Evolutionary conservation across 2,329 filamentous ascomycete species (phyloP).

Genomic region (Hymenoscyphus albidus): DNA sequence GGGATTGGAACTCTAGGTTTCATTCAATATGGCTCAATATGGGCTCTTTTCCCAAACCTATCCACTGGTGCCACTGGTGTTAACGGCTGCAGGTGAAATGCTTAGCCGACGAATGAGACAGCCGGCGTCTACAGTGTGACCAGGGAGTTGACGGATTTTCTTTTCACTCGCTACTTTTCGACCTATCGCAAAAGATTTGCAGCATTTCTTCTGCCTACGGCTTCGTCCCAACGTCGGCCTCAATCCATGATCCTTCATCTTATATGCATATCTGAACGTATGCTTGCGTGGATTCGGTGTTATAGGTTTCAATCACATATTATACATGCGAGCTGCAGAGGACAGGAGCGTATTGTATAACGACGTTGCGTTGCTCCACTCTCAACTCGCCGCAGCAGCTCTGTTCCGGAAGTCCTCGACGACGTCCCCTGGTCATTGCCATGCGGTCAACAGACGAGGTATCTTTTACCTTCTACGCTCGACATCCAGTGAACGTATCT

Average conservation of each 20-base stretch:
- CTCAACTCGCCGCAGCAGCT: not conserved
- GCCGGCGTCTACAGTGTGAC: slow-evolving; percentile 24
- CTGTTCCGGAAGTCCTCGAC: not conserved
- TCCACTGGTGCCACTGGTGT: slow-evolving; percentile 4
- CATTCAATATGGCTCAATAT: slow-evolving; percentile 12
- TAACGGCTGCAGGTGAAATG: slow-evolving; percentile 8
- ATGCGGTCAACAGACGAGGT: slow-evolving; percentile 11
- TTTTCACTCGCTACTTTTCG: slow-evolving; percentile 1
- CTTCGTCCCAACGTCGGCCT: not conserved
- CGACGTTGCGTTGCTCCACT: not conserved
- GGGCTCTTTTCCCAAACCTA: slow-evolving; percentile 14
- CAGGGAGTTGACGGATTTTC: not conserved
- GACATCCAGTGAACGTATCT: slow-evolving; percentile 11
- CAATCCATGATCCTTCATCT: slow-evolving; percentile 16
- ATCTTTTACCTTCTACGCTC: not conserved
- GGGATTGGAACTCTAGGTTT: not conserved
- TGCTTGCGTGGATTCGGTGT: slow-evolving; percentile 14
- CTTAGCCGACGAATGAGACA: slow-evolving; percentile 31
- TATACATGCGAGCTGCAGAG: slow-evolving; percentile 18
- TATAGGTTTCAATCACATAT: slow-evolving; percentile 25
- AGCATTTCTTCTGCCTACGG: slow-evolving; percentile 24
- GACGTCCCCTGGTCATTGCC: slow-evolving; percentile 9
- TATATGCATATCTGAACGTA: slow-evolving; percentile 25
- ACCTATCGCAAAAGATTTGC: slow-evolving; percentile 9
- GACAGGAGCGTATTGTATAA: not conserved